phyloP scores from a whole-genome alignment of 1,284 basidiomycete genomes.

The Austroboletus niveus region DNA sequence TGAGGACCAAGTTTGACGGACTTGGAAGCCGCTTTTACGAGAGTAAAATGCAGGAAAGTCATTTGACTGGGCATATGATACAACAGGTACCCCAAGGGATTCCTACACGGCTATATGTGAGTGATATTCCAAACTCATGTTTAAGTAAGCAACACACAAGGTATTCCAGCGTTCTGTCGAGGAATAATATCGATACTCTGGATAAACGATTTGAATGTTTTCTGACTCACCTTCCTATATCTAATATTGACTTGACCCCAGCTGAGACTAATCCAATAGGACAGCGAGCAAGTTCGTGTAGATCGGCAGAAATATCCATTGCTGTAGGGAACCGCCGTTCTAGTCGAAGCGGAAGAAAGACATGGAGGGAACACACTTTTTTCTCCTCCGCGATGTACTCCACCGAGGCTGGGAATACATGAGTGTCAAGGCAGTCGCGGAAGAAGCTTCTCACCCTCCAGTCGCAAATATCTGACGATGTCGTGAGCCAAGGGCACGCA shows the following conservation, averaged over 20 bases:
- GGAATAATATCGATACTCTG: conserved; percentile 7
- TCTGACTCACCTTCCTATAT: conserved; percentile 70
- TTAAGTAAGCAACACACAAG: conserved; percentile 49
- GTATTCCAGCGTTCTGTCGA: conserved; percentile 84
- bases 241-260: conserved; percentile 94
- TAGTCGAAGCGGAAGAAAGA: not conserved
- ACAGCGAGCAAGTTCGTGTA: conserved; percentile 80
- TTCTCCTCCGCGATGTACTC: conserved; percentile 93
- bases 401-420: conserved; percentile 59
- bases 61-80: conserved; percentile 71
- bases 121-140: not conserved
- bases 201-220: not conserved
- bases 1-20: not conserved
- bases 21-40: conserved; percentile 80
- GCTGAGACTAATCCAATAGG: conserved; percentile 91
- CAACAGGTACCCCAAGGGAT: conserved; percentile 92
- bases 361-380: conserved; percentile 52
- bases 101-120: conserved; percentile 56
- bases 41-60: conserved; percentile 97
- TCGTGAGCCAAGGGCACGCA: conserved; percentile 1
- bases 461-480: conserved; percentile 69
- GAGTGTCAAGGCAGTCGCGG: conserved; percentile 3
- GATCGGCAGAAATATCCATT: conserved; percentile 94
- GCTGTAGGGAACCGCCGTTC: conserved; percentile 45
- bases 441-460: conserved; percentile 56